Evolutionary conservation across 257 asterid genomes (phyloP), one percentile per base, ranked within the genome.

Genomic region (Capsicum chinense): DNA sequence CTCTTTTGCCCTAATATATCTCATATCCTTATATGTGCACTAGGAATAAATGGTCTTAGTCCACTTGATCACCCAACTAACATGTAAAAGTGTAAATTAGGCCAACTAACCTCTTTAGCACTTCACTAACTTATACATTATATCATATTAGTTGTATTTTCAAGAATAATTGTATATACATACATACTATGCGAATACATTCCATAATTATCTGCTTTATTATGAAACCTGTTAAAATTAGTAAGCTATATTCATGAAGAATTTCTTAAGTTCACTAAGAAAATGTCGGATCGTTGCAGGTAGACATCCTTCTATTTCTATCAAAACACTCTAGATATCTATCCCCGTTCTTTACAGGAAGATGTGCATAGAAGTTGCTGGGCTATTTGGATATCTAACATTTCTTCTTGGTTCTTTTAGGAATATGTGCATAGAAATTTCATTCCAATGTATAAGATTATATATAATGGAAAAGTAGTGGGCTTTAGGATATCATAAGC

Each of bases 401-500:
- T 62, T 19, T 19, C 39, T 62, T 70, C 79, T 35, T 42, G 35
- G 56, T 42, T 70, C 79, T 70, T 42, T 39, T 37, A 8, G 79
- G 79, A 70, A 42, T 17, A n/a, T 0, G 56, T 42, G 56, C 56
- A 9, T 42, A 16, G 26, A 69, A 42, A 70, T 70, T 70, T 70
- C 15, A 39, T 5, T 50, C 62, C 81, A 50, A 74, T 19, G 60
- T 54, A 52, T 4, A 76, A 21, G 62, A 76, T 52, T 21, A 76
- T 76, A 21, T 12, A 74, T 42, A 52, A 12, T 0, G 3, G 44
- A 52, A 0, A 76, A 12, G 47, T 52, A 12, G 81, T 50, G 21
- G 63, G 6, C 62, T 50, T 54, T 21, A 76, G 81, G 81, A 76
- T 33, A 8, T 76, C 15, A 42, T 70, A 42, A 70, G 63, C 81